Evolutionary conservation across 805 yeast species (phyloP).

Genomic region (Cyberlindnera euphorbiae): DNA sequence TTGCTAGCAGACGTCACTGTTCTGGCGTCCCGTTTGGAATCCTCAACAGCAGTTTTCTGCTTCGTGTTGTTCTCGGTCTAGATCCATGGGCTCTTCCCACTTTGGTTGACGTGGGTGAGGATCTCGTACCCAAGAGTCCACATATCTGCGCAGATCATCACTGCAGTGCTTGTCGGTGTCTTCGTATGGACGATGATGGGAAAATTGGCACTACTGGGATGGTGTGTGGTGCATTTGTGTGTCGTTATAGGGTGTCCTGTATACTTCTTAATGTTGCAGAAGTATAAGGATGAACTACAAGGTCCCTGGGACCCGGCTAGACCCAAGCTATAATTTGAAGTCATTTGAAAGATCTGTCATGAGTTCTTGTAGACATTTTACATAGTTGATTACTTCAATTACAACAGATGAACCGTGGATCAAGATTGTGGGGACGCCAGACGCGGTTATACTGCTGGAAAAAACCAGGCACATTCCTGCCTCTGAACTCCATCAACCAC

Average conservation of each 20-base stretch:
- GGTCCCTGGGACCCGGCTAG: slow-evolving; percentile 81
- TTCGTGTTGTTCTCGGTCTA: slow-evolving; percentile 74
- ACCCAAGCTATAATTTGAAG: too few species aligned
- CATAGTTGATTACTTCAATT: too few species aligned
- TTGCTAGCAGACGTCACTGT: slow-evolving; percentile 84
- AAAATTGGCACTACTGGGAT: slow-evolving; percentile 35
- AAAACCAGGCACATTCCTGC: too few species aligned
- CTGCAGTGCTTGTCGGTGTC: slow-evolving; percentile 25
- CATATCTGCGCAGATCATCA: slow-evolving; percentile 7
- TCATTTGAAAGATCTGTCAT: too few species aligned
- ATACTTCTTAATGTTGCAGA: slow-evolving; percentile 66
- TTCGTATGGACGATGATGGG: slow-evolving; percentile 38
- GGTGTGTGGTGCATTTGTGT: slow-evolving; percentile 45
- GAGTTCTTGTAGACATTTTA: too few species aligned
- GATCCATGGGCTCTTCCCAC: slow-evolving; percentile 67
- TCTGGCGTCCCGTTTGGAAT: slow-evolving; percentile 76
- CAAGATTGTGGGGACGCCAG: too few species aligned
- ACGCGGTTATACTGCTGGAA: too few species aligned
- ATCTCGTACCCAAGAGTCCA: slow-evolving; percentile 24
- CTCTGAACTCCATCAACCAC: too few species aligned
- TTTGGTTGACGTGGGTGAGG: slow-evolving; percentile 58
- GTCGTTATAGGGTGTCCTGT: slow-evolving; percentile 59
- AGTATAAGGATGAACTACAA: slow-evolving; percentile 77
- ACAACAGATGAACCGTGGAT: too few species aligned
- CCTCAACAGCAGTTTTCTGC: slow-evolving; percentile 75